Evolutionary conservation across 148 eudicot genomes (phyloP).

Genomic region (Rhododendron ferrugineum): DNA sequence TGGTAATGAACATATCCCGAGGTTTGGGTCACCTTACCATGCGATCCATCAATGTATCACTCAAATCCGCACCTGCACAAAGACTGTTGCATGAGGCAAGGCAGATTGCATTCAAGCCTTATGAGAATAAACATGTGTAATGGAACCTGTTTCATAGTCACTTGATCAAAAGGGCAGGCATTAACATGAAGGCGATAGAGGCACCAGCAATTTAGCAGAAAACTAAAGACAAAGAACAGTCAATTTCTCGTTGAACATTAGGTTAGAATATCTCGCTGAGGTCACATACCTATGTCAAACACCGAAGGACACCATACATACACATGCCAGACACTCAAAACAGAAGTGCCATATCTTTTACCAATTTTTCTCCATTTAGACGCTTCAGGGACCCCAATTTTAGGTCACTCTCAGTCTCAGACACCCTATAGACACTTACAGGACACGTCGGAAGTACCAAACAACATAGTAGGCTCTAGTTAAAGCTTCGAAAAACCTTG

Average conservation of each 20-base stretch:
- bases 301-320: not conserved
- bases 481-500: not conserved
- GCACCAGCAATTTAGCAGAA: not conserved
- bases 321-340: not conserved
- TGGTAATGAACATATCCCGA: not conserved
- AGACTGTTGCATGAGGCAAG: not conserved
- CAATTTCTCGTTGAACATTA: not conserved
- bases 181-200: not conserved
- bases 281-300: not conserved
- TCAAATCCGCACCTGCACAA: slow-evolving; percentile 82
- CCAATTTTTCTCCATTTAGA: not conserved
- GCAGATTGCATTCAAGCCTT: not conserved
- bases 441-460: not conserved
- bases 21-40: slow-evolving; percentile 47
- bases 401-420: not conserved
- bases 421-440: not conserved
- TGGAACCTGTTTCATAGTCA: not conserved
- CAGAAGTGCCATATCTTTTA: not conserved
- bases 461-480: not conserved
- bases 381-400: not conserved
- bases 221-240: not conserved
- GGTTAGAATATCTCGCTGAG: not conserved
- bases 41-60: slow-evolving; percentile 97
- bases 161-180: not conserved
- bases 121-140: not conserved